Conservation (phyloP, 768 basidiomycete genomes). For the Rubroboletus pulcherrimus region DNA sequence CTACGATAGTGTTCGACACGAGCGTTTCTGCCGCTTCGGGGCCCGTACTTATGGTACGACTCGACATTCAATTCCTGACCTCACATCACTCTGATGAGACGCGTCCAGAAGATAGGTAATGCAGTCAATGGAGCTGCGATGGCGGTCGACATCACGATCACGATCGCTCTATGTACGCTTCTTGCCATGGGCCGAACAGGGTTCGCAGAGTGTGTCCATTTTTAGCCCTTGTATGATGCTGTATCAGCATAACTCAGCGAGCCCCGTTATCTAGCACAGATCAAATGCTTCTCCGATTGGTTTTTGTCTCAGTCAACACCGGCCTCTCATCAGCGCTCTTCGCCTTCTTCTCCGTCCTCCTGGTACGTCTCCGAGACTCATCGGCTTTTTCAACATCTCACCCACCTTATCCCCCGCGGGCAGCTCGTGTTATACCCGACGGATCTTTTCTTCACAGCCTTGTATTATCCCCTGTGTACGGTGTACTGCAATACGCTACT, state of each 20-base stretch:
- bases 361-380: conserved; percentile 13
- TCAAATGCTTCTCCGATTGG: conserved; percentile 21
- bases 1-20: conserved; percentile 13
- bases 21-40: conserved; percentile 14
- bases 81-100: conserved; percentile 1
- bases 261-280: conserved; percentile 18
- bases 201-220: conserved; percentile 15
- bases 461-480: conserved; percentile 31
- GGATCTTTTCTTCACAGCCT: conserved; percentile 19
- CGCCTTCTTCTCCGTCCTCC: conserved; percentile 16
- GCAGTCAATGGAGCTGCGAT: conserved; percentile 12
- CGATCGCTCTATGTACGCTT: conserved; percentile 20
- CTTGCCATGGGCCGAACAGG: conserved; percentile 25
- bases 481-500: conserved; percentile 35
- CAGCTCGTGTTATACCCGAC: conserved; percentile 24
- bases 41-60: conserved; percentile 18
- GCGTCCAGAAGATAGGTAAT: conserved; percentile 12
- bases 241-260: not conserved
- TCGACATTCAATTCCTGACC: not conserved
- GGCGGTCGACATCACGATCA: conserved; percentile 19
- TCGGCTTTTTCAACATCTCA: not conserved
- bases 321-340: conserved; percentile 24
- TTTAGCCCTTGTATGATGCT: not conserved
- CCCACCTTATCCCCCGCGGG: not conserved
- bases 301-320: conserved; percentile 25